Evolutionary conservation across 176 grass and related monocot genomes (phyloP), one percentile per base, ranked within the genome.

Genomic region (Aegilops speltoides): DNA sequence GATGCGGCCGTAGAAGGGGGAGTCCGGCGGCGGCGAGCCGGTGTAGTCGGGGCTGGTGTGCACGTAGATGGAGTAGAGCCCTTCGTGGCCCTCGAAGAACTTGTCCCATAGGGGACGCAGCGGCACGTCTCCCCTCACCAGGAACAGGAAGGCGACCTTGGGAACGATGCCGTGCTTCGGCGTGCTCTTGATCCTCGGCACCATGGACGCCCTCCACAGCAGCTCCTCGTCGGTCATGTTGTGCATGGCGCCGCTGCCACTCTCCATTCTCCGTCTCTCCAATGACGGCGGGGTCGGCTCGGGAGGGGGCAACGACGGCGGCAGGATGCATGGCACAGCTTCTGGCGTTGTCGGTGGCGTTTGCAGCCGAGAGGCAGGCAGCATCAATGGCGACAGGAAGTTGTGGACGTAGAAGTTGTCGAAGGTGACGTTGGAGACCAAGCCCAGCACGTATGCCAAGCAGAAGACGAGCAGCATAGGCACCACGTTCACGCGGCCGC

Each of bases 121-220:
- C 1, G 87, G 95, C 38, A 94, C 56, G 8, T 77, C 41, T 8
- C 90, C 88, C 23, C 82, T 88, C 11, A 88, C 90, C 7, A 94
- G 86, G 83, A 97, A 97, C 84, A 97, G 17, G 87, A 97, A 97
- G 3, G 95, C 90, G 12, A 97, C 74, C 87, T 95, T 98, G 9
- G 86, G 87, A 76, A 76, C 78, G 79, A 61, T 74, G 7, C 45
- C 63, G 85, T 82, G 85, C 56, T 76, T 76, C 2, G 85, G 81
- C 60, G 64, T 46, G 80, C 37, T 48, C 14, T 9, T 24, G 34
- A 76, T 60, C 82, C 85, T 92, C 10, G 93, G 93, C 79, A 33
- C 79, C 83, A 95, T 85, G 57, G 93, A 92, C 76, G 93, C 93
- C 83, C 78, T 86, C 90, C 87, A 95, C 0, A 87, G 34, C 52